Evolutionary conservation across 192 early-diverging fungal species (phyloP).

Genomic region (Umbelopsis sp.): DNA sequence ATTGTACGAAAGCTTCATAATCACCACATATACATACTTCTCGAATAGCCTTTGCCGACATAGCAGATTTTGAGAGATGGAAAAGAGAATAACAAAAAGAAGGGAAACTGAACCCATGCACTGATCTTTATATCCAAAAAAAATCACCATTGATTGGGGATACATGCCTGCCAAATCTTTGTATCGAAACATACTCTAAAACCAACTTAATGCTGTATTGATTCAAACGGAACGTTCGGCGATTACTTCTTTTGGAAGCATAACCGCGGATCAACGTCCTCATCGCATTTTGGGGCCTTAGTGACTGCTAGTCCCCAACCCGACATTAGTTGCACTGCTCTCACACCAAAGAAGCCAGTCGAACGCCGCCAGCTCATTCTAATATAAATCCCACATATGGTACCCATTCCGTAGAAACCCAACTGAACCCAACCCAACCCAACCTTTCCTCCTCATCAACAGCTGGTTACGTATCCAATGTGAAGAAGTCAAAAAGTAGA

Average conservation of each 20-base stretch:
- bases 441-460: background rate
- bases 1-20: background rate
- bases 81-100: constrained; percentile 19
- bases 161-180: background rate
- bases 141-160: constrained; percentile 19
- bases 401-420: too few relatives aligned
- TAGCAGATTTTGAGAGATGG: constrained; percentile 30
- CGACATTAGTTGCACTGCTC: background rate
- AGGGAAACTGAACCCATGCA: background rate
- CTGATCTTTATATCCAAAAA: constrained; percentile 14
- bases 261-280: constrained; percentile 14
- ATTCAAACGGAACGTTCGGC: constrained; percentile 11
- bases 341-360: background rate
- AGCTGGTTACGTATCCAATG: too few relatives aligned
- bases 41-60: constrained; percentile 92
- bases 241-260: constrained; percentile 2
- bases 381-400: too few relatives aligned
- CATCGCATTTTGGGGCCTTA: constrained; percentile 9
- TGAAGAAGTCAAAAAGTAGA: background rate
- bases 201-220: background rate
- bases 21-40: constrained; percentile 26
- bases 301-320: constrained; percentile 1
- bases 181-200: constrained; percentile 7
- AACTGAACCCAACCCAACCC: background rate
- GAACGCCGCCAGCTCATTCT: too few relatives aligned